Conservation (phyloP, 2,329 filamentous ascomycete species). For the Talaromyces sp. region DNA sequence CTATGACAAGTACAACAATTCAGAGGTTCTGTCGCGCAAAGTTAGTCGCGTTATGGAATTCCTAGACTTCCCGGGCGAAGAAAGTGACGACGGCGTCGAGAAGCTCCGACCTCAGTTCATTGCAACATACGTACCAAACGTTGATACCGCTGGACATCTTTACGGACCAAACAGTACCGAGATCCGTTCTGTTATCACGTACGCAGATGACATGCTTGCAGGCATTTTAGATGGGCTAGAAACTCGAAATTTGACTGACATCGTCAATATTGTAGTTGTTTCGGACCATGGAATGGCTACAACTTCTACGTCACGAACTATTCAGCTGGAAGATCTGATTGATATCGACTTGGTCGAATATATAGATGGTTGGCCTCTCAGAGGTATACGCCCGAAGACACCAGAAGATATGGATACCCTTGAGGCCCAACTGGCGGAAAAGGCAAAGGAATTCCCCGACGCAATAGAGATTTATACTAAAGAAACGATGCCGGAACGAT, state of each 20-base stretch:
- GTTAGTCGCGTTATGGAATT: conserved; percentile 75
- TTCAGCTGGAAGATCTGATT: conserved; percentile 87
- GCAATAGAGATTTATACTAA: conserved; percentile 83
- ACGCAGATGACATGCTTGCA: conserved; percentile 80
- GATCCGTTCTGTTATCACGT: conserved; percentile 69
- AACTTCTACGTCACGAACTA: conserved; percentile 71
- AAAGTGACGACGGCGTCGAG: conserved; percentile 50
- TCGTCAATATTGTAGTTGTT: conserved; percentile 94
- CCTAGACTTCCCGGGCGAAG: conserved; percentile 73
- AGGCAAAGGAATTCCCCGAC: conserved; percentile 54
- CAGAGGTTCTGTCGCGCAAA: conserved; percentile 70
- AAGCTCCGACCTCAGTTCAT: conserved; percentile 80
- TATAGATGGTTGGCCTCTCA: conserved; percentile 90
- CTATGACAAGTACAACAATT: conserved; percentile 78
- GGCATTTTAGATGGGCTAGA: conserved; percentile 72
- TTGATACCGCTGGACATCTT: conserved; percentile 80
- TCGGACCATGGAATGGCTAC: conserved; percentile 99
- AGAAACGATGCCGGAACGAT: conserved; percentile 83
- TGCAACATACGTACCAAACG: conserved; percentile 88
- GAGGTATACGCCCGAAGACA: conserved; percentile 78
- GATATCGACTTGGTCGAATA: conserved; percentile 74
- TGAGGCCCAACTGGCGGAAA: conserved; percentile 56
- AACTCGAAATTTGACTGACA: conserved; percentile 74
- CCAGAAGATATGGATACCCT: conserved; percentile 62
- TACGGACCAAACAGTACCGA: conserved; percentile 95